Base-by-base conservation (phyloP, 164 flowering plant genomes). In the Chloranthus sessilifolius region DNA sequence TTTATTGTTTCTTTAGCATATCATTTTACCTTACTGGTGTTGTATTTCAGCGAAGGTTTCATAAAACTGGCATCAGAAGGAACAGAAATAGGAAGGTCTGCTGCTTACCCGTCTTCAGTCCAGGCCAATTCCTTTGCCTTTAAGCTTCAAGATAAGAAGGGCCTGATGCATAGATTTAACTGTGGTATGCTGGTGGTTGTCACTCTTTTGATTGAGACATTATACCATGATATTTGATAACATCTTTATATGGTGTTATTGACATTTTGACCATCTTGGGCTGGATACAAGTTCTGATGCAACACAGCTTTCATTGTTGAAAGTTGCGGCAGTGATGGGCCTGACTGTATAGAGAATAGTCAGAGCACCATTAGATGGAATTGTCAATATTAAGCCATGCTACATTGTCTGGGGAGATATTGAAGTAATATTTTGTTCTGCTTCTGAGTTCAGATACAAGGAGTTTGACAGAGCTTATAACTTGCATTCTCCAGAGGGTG, bases 101-200 rank as follows among this genome's bases (percentile, higher is more conserved):
- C 66, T 60, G 55, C 70, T 28, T 79, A 38, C 63, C 72, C 73
- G 48, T 59, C 82, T 39, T 50, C 81, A 5, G 58, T 25, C 36
- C 15, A 60, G 55, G 65, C 74, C 23, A 64, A 66, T 43, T 53
- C 66, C 16, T 89, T 86, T 70, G 72, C 79, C 36, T 89, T 89
- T 71, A 94, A 94, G 63, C 68, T 94, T 36, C 65, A 89, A 73
- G 99, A 94, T 55, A 81, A 64, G 53, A 89, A 63, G 61, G 95
- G 97, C 25, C 69, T 90, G 52, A 83, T 82, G 95, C 97, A 94
- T 62, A 73, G 99, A 50, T 87, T 94, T 47, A 71, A 66, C 39
- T 80, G 95, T 57, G 97, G 97, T 94, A 76, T 53, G 80, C 17
- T 3, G n/a, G n/a, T n/a, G n/a, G n/a, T n/a, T n/a, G n/a, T n/a